These are phyloP conservation scores for Suillus clintonianus DNA, from an alignment of 768 basidiomycete genomes.

Conservation along the genomic window DNA sequence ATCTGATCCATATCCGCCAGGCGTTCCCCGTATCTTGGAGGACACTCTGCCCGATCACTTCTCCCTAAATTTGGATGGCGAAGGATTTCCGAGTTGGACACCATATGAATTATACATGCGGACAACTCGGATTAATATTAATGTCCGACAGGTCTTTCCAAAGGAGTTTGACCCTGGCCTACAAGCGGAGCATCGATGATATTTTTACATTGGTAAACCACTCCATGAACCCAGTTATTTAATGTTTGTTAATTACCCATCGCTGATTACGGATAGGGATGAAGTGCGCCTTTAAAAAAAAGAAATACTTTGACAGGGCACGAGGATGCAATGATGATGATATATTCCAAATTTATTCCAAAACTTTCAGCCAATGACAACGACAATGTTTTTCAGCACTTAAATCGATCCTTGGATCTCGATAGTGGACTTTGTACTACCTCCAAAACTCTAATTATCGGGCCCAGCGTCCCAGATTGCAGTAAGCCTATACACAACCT, in stretches of 20 bases:
- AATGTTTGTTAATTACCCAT: neutral
- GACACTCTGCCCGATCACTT: constrained; percentile 72
- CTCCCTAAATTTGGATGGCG: constrained; percentile 20
- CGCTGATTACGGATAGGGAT: neutral
- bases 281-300: neutral
- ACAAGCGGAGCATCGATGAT: neutral
- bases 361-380: neutral
- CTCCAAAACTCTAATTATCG: neutral
- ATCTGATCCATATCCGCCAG: constrained; percentile 35
- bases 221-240: neutral
- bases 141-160: constrained; percentile 87
- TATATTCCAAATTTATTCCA: constrained; percentile 1
- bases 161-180: constrained; percentile 54
- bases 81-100: constrained; percentile 49
- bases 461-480: neutral
- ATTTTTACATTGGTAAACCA: neutral
- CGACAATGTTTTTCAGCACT: neutral
- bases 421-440: neutral
- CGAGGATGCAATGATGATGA: constrained; percentile 7
- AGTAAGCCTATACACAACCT: neutral
- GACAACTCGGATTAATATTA: constrained; percentile 83
- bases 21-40: constrained; percentile 87
- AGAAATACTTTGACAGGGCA: constrained; percentile 6
- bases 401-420: neutral
- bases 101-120: constrained; percentile 65